A percentile compares a stretch with the other conserved stretches of the same genome.
Evolutionary conservation across 2,329 filamentous ascomycete genomes (phyloP).

Genomic region (Colletotrichum phormii): DNA sequence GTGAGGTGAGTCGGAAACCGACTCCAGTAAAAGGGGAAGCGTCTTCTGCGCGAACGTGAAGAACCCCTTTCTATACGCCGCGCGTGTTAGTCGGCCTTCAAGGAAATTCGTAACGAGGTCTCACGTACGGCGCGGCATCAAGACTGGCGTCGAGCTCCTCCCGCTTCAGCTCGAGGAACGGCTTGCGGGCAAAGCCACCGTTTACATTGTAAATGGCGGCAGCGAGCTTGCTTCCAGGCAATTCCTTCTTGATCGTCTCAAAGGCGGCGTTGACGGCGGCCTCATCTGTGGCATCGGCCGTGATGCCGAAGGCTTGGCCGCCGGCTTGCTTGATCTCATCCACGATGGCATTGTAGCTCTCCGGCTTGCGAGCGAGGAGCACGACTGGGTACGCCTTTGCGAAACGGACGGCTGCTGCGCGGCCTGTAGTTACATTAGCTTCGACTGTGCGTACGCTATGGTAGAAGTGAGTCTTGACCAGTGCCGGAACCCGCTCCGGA

Average conservation of each 20-base stretch:
- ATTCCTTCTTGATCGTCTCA: slow-evolving; percentile 68
- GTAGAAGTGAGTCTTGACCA: slow-evolving; percentile 65
- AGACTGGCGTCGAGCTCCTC: slow-evolving; percentile 63
- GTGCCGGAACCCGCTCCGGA: slow-evolving; percentile 81
- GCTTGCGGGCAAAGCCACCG: slow-evolving; percentile 61
- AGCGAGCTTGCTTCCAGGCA: slow-evolving; percentile 65
- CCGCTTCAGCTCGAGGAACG: slow-evolving; percentile 67
- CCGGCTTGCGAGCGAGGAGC: slow-evolving; percentile 76
- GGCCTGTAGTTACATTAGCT: slow-evolving; percentile 46
- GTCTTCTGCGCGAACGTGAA: slow-evolving; percentile 80
- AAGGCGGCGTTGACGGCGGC: slow-evolving; percentile 61
- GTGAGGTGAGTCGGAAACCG: slow-evolving; percentile 65
- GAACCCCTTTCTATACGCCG: slow-evolving; percentile 67
- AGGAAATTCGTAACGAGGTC: not conserved
- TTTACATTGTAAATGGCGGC: slow-evolving; percentile 80
- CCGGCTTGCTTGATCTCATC: slow-evolving; percentile 75
- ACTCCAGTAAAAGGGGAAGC: slow-evolving; percentile 76
- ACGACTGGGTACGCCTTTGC: slow-evolving; percentile 77
- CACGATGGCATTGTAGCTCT: slow-evolving; percentile 75
- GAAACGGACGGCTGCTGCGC: slow-evolving; percentile 67
- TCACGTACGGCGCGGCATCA: slow-evolving; percentile 61
- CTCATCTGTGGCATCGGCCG: slow-evolving; percentile 70
- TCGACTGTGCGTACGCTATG: slow-evolving; percentile 71
- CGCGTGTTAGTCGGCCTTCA: not conserved
- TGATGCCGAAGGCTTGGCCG: slow-evolving; percentile 77